These are phyloP conservation scores for Hypoxylon fragiforme DNA, from an alignment of 495 filamentous ascomycete genomes.

Conservation along the genomic window DNA sequence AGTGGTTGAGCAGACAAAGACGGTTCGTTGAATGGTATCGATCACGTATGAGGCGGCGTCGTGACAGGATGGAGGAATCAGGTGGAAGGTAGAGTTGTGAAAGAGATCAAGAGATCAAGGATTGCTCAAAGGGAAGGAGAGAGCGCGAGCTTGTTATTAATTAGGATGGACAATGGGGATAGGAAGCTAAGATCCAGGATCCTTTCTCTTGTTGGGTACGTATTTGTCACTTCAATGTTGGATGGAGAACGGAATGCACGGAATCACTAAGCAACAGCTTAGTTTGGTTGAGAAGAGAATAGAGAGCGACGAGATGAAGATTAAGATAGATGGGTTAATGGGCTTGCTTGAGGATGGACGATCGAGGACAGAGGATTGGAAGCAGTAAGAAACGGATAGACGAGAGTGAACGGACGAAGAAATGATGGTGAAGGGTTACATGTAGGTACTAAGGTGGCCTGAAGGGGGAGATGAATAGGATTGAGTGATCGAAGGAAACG, in stretches of 20 bases:
- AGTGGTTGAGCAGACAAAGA: constrained; percentile 30
- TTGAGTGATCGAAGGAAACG: constrained; percentile 11
- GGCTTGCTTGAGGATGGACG: constrained; percentile 39
- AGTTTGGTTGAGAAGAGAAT: constrained; percentile 33
- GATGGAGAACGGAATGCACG: constrained; percentile 23
- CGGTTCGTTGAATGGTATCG: constrained; percentile 25
- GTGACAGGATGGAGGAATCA: constrained; percentile 29
- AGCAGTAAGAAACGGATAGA: constrained; percentile 42
- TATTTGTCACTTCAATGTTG: background rate
- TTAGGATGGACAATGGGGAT: constrained; percentile 33
- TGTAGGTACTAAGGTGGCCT: constrained; percentile 21
- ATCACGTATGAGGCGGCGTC: constrained; percentile 26
- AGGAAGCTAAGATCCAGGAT: constrained; percentile 35
- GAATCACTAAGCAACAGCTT: constrained; percentile 30
- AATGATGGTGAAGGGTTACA: constrained; percentile 15
- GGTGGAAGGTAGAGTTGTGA: constrained; percentile 24
- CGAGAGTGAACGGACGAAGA: constrained; percentile 32
- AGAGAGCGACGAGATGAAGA: constrained; percentile 39
- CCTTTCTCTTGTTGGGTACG: constrained; percentile 13
- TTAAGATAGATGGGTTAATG: constrained; percentile 38
- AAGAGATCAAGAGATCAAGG: constrained; percentile 36
- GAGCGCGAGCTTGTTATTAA: constrained; percentile 36
- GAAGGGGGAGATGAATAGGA: constrained; percentile 23
- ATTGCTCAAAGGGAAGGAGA: constrained; percentile 36
- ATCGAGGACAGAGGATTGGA: constrained; percentile 38